A percentile compares a stretch with the other conserved stretches of the same genome.
These are phyloP conservation scores for Leccinum disarticulatum DNA, from an alignment of 768 basidiomycete species.

Conservation along the genomic window DNA sequence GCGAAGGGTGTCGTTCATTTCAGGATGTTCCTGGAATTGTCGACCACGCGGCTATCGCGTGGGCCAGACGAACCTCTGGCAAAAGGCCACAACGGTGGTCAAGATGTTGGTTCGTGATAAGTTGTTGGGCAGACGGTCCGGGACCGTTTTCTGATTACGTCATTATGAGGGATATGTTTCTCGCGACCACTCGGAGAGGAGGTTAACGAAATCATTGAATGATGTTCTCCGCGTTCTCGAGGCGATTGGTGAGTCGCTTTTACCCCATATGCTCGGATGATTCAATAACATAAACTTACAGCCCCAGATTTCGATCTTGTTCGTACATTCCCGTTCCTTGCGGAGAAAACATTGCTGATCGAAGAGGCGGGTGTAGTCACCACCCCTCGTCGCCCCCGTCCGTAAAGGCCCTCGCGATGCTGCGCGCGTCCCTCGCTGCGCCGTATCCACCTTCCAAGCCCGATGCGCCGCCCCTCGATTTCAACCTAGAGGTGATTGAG, in stretches of 20 bases:
- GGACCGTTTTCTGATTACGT: slow-evolving; percentile 4
- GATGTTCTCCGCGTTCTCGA: slow-evolving; percentile 38
- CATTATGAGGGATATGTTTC: neutral
- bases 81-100: neutral
- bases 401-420: slow-evolving; percentile 54
- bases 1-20: neutral
- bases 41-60: slow-evolving; percentile 15
- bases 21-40: neutral
- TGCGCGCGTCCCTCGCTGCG: slow-evolving; percentile 55
- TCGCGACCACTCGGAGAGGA: neutral
- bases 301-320: slow-evolving; percentile 72
- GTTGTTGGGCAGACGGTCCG: too few species aligned
- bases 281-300: slow-evolving; percentile 13
- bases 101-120: too few species aligned
- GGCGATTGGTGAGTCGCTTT: slow-evolving; percentile 30
- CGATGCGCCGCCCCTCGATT: slow-evolving; percentile 53
- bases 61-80: neutral
- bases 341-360: slow-evolving; percentile 10
- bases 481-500: slow-evolving; percentile 73
- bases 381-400: slow-evolving; percentile 66
- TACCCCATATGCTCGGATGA: neutral
- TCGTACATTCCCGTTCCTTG: slow-evolving; percentile 22
- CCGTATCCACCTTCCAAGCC: slow-evolving; percentile 60
- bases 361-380: slow-evolving; percentile 45
- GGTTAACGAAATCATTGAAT: neutral